These are phyloP conservation scores for Dendrobium catenatum DNA, from an alignment of 106 monocot genomes.

Conservation along the genomic window DNA sequence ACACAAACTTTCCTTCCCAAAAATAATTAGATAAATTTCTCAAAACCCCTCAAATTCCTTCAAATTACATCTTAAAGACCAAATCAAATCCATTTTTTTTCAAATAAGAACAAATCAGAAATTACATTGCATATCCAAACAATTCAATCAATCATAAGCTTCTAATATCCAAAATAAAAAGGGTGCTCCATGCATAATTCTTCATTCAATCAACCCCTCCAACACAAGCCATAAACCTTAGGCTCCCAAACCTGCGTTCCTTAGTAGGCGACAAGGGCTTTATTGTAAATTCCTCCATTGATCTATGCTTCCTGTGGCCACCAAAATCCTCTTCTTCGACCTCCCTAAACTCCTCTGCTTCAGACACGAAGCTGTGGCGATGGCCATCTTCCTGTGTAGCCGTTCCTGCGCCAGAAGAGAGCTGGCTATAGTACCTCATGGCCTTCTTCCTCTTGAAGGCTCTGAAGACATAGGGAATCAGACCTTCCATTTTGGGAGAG, in stretches of 20 bases:
- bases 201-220: not conserved
- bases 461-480: constrained; percentile 24
- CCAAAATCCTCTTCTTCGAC: too few species aligned
- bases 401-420: constrained; percentile 4
- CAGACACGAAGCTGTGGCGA: not conserved
- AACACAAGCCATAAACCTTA: not conserved
- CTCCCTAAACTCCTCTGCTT: not conserved
- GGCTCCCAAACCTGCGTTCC: constrained; percentile 1
- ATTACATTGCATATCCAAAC: too few species aligned
- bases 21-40: too few species aligned
- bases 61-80: too few species aligned
- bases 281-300: not conserved
- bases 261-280: not conserved
- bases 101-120: too few species aligned
- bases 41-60: too few species aligned
- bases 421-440: constrained; percentile 11
- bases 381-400: not conserved
- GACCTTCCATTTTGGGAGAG: constrained; percentile 25
- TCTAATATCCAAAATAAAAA: too few species aligned
- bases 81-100: too few species aligned
- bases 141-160: too few species aligned
- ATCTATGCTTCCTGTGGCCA: not conserved
- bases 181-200: too few species aligned
- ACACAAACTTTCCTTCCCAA: too few species aligned
- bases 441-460: constrained; percentile 24